phyloP scores from a whole-genome alignment of 768 basidiomycete genomes.

The Pleurotus cornucopiae region DNA sequence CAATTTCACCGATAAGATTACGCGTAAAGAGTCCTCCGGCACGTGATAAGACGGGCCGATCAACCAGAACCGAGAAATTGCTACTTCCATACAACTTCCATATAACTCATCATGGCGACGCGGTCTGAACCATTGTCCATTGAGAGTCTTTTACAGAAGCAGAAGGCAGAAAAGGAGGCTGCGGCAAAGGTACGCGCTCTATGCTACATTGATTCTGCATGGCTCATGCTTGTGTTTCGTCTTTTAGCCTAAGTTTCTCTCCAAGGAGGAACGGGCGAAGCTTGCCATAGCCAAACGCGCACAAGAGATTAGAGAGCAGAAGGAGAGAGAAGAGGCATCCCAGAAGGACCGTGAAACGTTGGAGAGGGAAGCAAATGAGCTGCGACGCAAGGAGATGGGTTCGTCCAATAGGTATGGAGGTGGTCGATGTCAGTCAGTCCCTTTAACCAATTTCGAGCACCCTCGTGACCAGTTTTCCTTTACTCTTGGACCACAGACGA shows the following conservation, averaged over 20 bases:
- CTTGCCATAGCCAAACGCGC: slow-evolving; percentile 85
- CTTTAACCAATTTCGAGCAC: slow-evolving; percentile 7
- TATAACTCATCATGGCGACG: slow-evolving; percentile 32
- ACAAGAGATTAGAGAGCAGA: slow-evolving; percentile 75
- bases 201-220: not conserved
- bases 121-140: slow-evolving; percentile 80
- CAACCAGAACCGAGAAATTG: too few species aligned
- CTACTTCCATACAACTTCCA: too few species aligned
- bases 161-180: slow-evolving; percentile 84
- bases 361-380: slow-evolving; percentile 70
- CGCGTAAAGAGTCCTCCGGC: not conserved
- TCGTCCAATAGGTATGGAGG: slow-evolving; percentile 35
- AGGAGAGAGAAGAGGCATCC: slow-evolving; percentile 57
- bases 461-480: slow-evolving; percentile 13
- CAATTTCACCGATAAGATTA: not conserved
- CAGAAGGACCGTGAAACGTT: slow-evolving; percentile 63
- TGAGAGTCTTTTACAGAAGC: slow-evolving; percentile 80
- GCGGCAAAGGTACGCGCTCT: slow-evolving; percentile 68
- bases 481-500: slow-evolving; percentile 35
- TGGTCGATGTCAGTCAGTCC: slow-evolving; percentile 32
- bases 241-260: slow-evolving; percentile 85
- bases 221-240: slow-evolving; percentile 10
- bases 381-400: slow-evolving; percentile 49
- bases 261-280: slow-evolving; percentile 87
- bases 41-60: too few species aligned